A percentile compares a stretch with the other conserved stretches of the same genome.
phyloP scores from a whole-genome alignment of 164 flowering plant genomes.

The Nelumbo lutea region DNA sequence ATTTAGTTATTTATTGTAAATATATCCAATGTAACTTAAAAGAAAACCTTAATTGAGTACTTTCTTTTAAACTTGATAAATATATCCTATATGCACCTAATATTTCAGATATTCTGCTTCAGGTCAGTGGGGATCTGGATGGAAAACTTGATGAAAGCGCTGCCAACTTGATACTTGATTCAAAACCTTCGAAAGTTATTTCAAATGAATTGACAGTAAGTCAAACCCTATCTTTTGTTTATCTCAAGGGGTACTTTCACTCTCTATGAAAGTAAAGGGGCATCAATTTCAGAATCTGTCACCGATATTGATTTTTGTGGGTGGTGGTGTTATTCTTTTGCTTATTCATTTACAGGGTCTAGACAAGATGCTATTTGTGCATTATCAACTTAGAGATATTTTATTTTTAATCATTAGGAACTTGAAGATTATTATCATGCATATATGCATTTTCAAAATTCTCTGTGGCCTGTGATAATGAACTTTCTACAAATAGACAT shows the following conservation, averaged over 20 bases:
- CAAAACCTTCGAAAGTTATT: slow-evolving; percentile 93
- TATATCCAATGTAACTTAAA: neutral
- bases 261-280: neutral
- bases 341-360: neutral
- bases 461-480: neutral
- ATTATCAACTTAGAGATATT: too few species aligned
- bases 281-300: neutral
- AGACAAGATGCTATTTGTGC: neutral
- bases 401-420: too few species aligned
- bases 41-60: neutral
- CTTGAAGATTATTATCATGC: neutral
- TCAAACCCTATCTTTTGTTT: slow-evolving; percentile 3
- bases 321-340: neutral
- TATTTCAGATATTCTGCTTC: slow-evolving; percentile 16
- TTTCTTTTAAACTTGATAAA: neutral
- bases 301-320: neutral
- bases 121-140: slow-evolving; percentile 62
- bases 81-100: slow-evolving; percentile 9
- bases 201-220: slow-evolving; percentile 89
- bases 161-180: slow-evolving; percentile 68
- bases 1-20: too few species aligned
- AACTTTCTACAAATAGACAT: neutral
- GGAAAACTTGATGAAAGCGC: slow-evolving; percentile 83
- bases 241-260: neutral
- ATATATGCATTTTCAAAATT: too few species aligned